Evolutionary conservation across 768 basidiomycete species (phyloP).

Genomic region (Psilocybe azurescens): DNA sequence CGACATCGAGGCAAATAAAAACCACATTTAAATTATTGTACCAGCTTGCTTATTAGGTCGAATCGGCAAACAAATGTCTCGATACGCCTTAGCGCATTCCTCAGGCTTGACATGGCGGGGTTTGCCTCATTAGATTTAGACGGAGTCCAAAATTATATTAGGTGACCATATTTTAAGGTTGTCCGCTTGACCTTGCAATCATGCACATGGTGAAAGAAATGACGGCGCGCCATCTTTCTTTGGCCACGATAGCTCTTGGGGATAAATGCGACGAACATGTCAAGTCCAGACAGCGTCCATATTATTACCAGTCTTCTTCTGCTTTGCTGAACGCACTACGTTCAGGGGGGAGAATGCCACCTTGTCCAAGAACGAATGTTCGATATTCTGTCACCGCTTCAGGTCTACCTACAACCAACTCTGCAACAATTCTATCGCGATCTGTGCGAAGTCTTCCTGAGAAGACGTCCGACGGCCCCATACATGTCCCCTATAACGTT

Average conservation of each 20-base stretch:
- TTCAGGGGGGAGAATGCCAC: not conserved
- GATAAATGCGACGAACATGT: not conserved
- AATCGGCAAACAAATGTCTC: no score
- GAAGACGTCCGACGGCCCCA: no score
- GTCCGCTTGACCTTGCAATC: not conserved
- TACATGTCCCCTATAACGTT: not conserved
- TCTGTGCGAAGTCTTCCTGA: no score
- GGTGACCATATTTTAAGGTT: no score
- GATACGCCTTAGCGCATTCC: no score
- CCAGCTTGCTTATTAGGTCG: no score
- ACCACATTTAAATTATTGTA: no score
- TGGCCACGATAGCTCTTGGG: not conserved
- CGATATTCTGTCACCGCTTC: not conserved
- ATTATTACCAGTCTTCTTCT: not conserved
- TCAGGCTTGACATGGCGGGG: no score
- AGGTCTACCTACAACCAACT: not conserved
- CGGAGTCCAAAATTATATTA: no score
- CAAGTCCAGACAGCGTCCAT: not conserved
- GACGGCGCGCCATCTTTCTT: not conserved
- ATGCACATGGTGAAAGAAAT: not conserved
- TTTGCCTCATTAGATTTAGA: no score
- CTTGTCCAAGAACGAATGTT: not conserved
- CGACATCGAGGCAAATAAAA: no score
- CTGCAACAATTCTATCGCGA: no score
- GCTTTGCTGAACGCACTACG: not conserved